These are phyloP conservation scores for Aquilaria yunnanensis DNA, from an alignment of 345 rosid species.

Conservation along the genomic window DNA sequence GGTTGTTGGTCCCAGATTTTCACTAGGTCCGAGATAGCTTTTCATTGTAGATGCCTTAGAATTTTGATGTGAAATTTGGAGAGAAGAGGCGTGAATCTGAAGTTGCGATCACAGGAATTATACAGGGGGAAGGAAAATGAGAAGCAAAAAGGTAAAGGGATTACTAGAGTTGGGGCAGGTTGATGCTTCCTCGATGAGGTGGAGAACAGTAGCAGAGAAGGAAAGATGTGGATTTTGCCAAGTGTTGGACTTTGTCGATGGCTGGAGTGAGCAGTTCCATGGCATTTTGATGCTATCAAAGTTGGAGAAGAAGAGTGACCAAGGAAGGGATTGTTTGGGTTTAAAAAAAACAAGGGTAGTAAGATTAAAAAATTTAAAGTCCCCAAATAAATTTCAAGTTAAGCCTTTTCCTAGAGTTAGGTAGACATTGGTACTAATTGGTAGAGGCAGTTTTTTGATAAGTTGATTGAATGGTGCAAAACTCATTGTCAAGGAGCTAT, in stretches of 20 bases:
- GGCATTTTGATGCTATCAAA: no score
- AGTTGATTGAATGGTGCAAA: no score
- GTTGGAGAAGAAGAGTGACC: no score
- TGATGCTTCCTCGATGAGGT: slow-evolving; percentile 21
- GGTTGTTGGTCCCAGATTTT: slow-evolving; percentile 79
- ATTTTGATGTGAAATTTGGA: slow-evolving; percentile 62
- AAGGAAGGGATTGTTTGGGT: no score
- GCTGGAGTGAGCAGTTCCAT: slow-evolving; percentile 13
- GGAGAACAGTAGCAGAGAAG: slow-evolving; percentile 25
- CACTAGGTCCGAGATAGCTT: slow-evolving; percentile 72
- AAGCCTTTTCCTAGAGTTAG: no score
- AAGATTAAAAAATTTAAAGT: no score
- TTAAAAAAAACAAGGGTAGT: no score
- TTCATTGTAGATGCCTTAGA: slow-evolving; percentile 75
- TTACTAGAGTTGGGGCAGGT: slow-evolving; percentile 55
- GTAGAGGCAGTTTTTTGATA: no score
- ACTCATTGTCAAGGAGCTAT: no score
- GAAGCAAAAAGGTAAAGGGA: neutral
- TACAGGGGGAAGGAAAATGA: no score
- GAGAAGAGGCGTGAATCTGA: slow-evolving; percentile 4
- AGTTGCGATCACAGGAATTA: neutral
- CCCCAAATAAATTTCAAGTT: no score
- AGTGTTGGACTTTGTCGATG: slow-evolving; percentile 35
- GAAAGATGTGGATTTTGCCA: slow-evolving; percentile 29
- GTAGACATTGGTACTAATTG: no score